These are phyloP conservation scores for Saccharomycopsis fibuligera DNA, from an alignment of 805 yeast genomes.

Conservation along the genomic window DNA sequence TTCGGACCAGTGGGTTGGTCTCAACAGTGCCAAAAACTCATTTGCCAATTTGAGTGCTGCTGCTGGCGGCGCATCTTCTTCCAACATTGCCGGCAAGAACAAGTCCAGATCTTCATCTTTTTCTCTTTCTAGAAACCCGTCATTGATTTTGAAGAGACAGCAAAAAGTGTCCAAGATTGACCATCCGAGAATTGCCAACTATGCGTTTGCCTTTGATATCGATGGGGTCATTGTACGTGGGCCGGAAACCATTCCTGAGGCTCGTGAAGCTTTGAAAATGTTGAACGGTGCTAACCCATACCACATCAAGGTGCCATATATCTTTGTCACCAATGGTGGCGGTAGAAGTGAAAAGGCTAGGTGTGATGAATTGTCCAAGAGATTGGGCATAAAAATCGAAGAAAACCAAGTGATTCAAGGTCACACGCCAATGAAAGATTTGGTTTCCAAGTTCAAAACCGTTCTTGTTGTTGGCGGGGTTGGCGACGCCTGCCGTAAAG, in stretches of 20 bases:
- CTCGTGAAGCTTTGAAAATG: conserved; percentile 62
- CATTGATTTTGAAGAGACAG: conserved; percentile 33
- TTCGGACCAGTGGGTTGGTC: conserved; percentile 61
- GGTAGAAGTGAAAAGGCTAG: conserved; percentile 76
- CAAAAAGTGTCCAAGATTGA: conserved; percentile 51
- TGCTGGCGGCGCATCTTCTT: background rate
- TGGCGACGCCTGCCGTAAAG: conserved; percentile 75
- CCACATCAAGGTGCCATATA: conserved; percentile 74
- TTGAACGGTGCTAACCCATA: conserved; percentile 74
- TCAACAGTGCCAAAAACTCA: conserved; percentile 26
- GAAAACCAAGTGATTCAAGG: conserved; percentile 86
- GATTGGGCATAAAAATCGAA: conserved; percentile 55
- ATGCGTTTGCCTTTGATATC: conserved; percentile 88
- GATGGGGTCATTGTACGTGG: conserved; percentile 89
- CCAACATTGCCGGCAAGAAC: background rate
- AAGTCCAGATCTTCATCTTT: conserved; percentile 15
- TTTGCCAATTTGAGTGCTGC: conserved; percentile 15
- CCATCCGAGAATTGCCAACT: conserved; percentile 68
- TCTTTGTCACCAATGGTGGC: conserved; percentile 88
- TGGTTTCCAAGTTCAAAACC: conserved; percentile 59
- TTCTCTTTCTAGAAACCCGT: conserved; percentile 36
- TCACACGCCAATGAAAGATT: conserved; percentile 88
- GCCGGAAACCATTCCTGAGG: conserved; percentile 77
- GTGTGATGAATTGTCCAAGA: conserved; percentile 59
- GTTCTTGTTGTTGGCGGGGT: conserved; percentile 88